phyloP scores from a whole-genome alignment of 495 filamentous ascomycete species.

The Rostrohypoxylon terebratum region DNA sequence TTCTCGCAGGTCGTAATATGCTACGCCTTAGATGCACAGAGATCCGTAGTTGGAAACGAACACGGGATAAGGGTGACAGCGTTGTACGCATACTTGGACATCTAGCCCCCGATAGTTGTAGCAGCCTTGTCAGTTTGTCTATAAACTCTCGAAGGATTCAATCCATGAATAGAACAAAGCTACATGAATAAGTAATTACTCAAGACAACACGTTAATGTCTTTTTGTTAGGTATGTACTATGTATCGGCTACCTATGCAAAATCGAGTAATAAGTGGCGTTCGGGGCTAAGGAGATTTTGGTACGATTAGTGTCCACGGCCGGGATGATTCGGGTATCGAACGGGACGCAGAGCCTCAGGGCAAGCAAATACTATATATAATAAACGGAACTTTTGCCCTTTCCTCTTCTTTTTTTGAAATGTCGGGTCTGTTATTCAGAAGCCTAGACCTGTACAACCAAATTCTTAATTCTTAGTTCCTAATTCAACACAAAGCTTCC shows the following conservation, averaged over 20 bases:
- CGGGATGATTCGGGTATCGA: conserved; percentile 36
- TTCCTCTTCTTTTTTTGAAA: neutral
- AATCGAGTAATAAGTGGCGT: conserved; percentile 12
- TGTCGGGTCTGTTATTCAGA: neutral
- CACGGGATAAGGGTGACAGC: neutral
- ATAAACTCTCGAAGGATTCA: neutral
- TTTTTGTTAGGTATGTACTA: neutral
- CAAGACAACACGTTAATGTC: neutral
- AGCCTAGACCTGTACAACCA: neutral
- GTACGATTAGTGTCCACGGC: conserved; percentile 22
- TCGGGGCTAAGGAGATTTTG: conserved; percentile 31
- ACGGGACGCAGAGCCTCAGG: conserved; percentile 31
- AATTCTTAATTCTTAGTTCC: neutral
- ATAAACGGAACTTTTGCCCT: neutral
- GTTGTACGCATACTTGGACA: conserved; percentile 3
- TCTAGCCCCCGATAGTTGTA: neutral
- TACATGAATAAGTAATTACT: neutral
- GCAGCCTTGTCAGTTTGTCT: conserved; percentile 1
- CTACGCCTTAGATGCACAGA: conserved; percentile 6
- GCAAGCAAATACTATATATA: conserved; percentile 21
- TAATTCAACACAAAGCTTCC: neutral
- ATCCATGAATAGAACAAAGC: neutral
- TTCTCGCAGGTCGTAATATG: conserved; percentile 7
- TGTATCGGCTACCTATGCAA: neutral
- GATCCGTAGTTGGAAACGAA: neutral